Evolutionary conservation across 139 green algal genomes (phyloP), one percentile per base, ranked within the genome.

Genomic region (Chlorella sp.): DNA sequence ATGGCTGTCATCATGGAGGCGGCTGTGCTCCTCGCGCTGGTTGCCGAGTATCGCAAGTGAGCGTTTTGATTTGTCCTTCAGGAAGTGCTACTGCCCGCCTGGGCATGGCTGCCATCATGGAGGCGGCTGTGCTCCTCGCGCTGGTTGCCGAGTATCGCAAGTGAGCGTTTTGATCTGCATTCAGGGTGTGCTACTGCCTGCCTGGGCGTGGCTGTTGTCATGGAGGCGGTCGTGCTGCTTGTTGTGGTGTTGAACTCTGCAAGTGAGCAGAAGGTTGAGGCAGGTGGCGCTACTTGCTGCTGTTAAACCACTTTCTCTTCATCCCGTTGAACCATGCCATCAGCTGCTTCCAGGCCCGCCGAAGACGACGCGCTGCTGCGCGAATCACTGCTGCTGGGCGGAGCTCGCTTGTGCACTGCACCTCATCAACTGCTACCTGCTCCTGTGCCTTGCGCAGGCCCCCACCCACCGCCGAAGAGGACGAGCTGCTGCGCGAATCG

Each of bases 11-110:
- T 64, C 28, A 85, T 73, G 69, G 67, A 73, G 70, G 81, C 81
- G 0, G 51, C 54, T 0, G 81, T 73, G 46, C 67, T 73, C 38
- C 46, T 77, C 38, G 13, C 73, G 30, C 54, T 80, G 40, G 54
- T 22, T 5, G 51, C 26, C 0, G 81, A 85, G 40, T 30, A 78
- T 30, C 36, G 48, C 81, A 85, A 80, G 81, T 85, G 70, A 72
- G 80, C n/a, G 19, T 0, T 44, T 3, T 20, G 4, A 54, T 19
- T 11, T 60, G 51, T 60, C n/a, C n/a, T n/a, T n/a, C n/a, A n/a
- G n/a, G n/a, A n/a, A n/a, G n/a, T n/a, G n/a, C n/a, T n/a, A n/a
- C n/a, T n/a, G n/a, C n/a, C n/a, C n/a, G n/a, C n/a, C n/a, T n/a
- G n/a, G n/a, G n/a, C n/a, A n/a, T n/a, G n/a, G n/a, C n/a, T n/a